Conservation (phyloP, 1,284 basidiomycete genomes). For the Moesziomyces sp. region DNA sequence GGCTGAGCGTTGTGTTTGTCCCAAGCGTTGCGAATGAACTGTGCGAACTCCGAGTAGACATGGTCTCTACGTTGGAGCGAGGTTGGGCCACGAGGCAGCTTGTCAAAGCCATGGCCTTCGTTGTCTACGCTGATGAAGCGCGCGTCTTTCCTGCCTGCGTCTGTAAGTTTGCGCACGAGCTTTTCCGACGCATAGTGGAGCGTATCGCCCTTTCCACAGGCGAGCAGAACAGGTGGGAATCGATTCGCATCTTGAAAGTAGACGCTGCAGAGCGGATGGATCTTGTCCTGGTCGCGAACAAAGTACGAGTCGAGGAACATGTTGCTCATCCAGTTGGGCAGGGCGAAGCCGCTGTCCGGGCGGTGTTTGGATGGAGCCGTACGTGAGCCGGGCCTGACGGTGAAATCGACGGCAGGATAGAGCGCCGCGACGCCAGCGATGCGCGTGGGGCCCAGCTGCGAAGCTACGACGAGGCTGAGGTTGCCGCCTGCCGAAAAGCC, state of each 20-base stretch:
- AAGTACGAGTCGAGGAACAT: slow-evolving; percentile 55
- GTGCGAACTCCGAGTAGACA: slow-evolving; percentile 29
- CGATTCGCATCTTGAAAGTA: slow-evolving; percentile 27
- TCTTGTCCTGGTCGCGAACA: slow-evolving; percentile 24
- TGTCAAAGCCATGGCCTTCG: slow-evolving; percentile 64
- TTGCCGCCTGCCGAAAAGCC: slow-evolving; percentile 63
- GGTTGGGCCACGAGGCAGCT: slow-evolving; percentile 36
- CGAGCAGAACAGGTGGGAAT: slow-evolving; percentile 47
- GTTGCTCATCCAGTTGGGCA: slow-evolving; percentile 42
- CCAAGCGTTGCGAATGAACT: slow-evolving; percentile 61
- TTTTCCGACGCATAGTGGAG: slow-evolving; percentile 48
- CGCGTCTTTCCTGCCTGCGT: slow-evolving; percentile 33
- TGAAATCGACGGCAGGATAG: slow-evolving; percentile 52
- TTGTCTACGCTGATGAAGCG: slow-evolving; percentile 44
- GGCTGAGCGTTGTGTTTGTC: slow-evolving; percentile 1
- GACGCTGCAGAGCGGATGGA: slow-evolving; percentile 46
- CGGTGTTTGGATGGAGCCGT: slow-evolving; percentile 18
- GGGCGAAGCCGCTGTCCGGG: slow-evolving; percentile 39
- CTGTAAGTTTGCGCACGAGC: slow-evolving; percentile 44
- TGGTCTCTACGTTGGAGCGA: slow-evolving; percentile 37
- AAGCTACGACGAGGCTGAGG: slow-evolving; percentile 48
- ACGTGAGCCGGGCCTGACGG: slow-evolving; percentile 22
- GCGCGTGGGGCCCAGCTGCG: slow-evolving; percentile 35
- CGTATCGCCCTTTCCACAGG: slow-evolving; percentile 51
- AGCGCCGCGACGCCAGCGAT: slow-evolving; percentile 46